Conservation (phyloP, 2,329 filamentous ascomycete genomes). For the Fusarium sp. region DNA sequence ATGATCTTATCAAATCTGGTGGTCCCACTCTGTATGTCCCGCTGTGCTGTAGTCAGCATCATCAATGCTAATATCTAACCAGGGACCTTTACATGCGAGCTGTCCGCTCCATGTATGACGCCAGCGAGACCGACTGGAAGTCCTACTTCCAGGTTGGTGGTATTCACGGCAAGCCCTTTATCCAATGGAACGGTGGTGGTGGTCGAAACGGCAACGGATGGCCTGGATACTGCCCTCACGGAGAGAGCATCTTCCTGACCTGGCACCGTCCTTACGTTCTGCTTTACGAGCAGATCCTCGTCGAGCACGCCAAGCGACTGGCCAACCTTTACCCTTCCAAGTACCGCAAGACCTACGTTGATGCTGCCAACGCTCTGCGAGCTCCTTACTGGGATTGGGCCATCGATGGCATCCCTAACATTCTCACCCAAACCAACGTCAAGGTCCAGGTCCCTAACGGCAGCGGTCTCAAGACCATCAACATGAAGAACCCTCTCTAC, state of each 20-base stretch:
- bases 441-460: constrained; percentile 57
- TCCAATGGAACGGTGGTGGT: constrained; percentile 57
- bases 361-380: constrained; percentile 60
- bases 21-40: constrained; percentile 58
- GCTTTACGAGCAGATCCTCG: constrained; percentile 67
- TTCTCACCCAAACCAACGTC: constrained; percentile 51
- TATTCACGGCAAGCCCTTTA: constrained; percentile 58
- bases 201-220: constrained; percentile 45
- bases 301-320: constrained; percentile 58
- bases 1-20: constrained; percentile 55
- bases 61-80: constrained; percentile 21
- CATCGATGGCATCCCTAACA: constrained; percentile 56
- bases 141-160: constrained; percentile 65
- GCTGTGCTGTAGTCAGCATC: not conserved
- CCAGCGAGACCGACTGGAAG: constrained; percentile 53
- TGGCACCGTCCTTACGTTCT: constrained; percentile 69
- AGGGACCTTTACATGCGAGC: constrained; percentile 64
- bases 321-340: constrained; percentile 56
- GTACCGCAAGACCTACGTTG: constrained; percentile 52
- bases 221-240: constrained; percentile 60
- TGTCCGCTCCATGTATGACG: constrained; percentile 56
- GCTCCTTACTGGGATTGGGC: constrained; percentile 68
- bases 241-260: constrained; percentile 60
- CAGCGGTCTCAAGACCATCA: constrained; percentile 43
- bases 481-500: constrained; percentile 64